Conservation (phyloP, 305 asterid genomes). For the Fraxinus albicans region DNA sequence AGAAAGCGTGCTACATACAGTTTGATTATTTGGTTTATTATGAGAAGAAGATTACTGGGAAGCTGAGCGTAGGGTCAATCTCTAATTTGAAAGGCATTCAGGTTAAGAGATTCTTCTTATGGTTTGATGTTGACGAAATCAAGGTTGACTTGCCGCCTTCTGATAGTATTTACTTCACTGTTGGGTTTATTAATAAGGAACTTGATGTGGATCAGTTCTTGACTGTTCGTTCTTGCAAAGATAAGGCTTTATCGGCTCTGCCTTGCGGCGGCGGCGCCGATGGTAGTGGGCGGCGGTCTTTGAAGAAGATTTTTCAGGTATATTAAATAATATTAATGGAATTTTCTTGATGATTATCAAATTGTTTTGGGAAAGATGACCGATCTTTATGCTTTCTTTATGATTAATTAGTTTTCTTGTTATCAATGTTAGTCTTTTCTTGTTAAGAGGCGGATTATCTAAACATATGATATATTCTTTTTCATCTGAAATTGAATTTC, state of each 20-base stretch:
- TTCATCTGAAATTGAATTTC: neutral
- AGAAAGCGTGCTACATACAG: slow-evolving; percentile 65
- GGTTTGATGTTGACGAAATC: slow-evolving; percentile 61
- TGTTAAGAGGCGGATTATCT: neutral
- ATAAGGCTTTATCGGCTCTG: slow-evolving; percentile 37
- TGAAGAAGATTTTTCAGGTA: neutral
- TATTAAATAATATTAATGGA: neutral
- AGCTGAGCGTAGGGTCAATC: slow-evolving; percentile 65
- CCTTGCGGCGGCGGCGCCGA: slow-evolving; percentile 1
- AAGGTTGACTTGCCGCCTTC: slow-evolving; percentile 85
- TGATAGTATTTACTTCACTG: slow-evolving; percentile 72
- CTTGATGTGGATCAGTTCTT: slow-evolving; percentile 73
- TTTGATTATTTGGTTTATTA: slow-evolving; percentile 82
- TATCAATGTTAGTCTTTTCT: neutral
- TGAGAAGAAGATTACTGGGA: slow-evolving; percentile 65
- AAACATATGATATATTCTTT: neutral
- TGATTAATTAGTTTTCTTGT: neutral
- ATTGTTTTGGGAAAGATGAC: neutral
- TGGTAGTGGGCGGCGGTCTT: neutral
- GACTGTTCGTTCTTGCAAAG: slow-evolving; percentile 71
- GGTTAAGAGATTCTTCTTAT: slow-evolving; percentile 41
- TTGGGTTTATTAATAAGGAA: slow-evolving; percentile 80
- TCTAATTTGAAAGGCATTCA: slow-evolving; percentile 62
- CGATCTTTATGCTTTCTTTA: neutral
- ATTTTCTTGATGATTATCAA: neutral